Evolutionary conservation across 2,329 filamentous ascomycete genomes (phyloP).

Genomic region (Aspergillus uvarum): DNA sequence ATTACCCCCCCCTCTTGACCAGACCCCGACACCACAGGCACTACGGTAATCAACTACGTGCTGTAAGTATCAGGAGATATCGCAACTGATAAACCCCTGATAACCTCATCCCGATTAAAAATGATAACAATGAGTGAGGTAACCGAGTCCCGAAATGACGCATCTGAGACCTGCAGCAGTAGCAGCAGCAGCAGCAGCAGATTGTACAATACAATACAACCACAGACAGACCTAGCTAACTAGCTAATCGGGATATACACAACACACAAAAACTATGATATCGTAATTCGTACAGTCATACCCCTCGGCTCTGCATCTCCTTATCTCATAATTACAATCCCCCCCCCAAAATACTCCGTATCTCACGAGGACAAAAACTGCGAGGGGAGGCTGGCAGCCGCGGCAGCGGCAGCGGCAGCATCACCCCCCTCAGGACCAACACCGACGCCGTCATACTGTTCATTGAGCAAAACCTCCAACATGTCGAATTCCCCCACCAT

Average conservation of each 20-base stretch:
- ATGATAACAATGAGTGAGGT: background rate
- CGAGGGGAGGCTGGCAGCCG: slow-evolving; percentile 20
- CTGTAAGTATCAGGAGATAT: too few species aligned
- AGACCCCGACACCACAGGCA: too few species aligned
- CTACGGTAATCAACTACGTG: too few species aligned
- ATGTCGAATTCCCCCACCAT: slow-evolving; percentile 57
- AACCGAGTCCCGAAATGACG: background rate
- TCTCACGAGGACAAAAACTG: slow-evolving; percentile 28
- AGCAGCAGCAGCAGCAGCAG: too few species aligned
- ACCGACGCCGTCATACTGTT: slow-evolving; percentile 35
- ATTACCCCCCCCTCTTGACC: too few species aligned
- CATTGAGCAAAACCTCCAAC: slow-evolving; percentile 49
- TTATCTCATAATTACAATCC: background rate
- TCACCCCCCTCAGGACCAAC: slow-evolving; percentile 24
- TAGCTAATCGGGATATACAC: too few species aligned
- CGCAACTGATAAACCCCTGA: too few species aligned
- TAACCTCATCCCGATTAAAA: too few species aligned
- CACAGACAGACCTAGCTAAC: too few species aligned
- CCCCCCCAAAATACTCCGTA: too few species aligned
- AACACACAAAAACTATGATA: background rate
- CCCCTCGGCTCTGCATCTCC: background rate
- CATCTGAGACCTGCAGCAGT: slow-evolving; percentile 25
- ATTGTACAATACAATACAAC: too few species aligned
- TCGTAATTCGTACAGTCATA: background rate
- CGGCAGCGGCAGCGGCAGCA: slow-evolving; percentile 8